Evolutionary conservation across 495 filamentous ascomycete genomes (phyloP).

Genomic region (Glarea lozoyensis): DNA sequence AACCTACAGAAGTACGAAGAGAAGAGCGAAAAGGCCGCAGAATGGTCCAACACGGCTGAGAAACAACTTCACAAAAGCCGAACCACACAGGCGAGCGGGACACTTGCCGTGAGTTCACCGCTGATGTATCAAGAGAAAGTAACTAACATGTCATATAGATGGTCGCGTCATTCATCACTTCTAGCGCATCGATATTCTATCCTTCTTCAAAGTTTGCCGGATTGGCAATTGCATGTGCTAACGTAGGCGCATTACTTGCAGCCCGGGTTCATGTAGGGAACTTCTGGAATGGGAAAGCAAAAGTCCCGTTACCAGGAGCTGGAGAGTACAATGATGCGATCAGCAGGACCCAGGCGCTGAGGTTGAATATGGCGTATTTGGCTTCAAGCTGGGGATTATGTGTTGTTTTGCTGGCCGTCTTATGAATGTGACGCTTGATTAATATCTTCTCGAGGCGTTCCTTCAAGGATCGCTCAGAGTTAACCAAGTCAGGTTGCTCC

Average conservation of each 20-base stretch:
- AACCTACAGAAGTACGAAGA: neutral
- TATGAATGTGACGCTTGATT: too few species aligned
- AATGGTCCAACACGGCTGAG: neutral
- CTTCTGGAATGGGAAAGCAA: slow-evolving; percentile 13
- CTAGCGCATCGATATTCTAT: neutral
- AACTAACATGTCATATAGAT: neutral
- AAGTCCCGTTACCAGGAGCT: slow-evolving; percentile 8
- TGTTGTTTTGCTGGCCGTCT: slow-evolving; percentile 6
- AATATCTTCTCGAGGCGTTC: too few species aligned
- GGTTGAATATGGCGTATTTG: slow-evolving; percentile 12
- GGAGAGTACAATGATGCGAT: slow-evolving; percentile 16
- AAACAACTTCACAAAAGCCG: neutral
- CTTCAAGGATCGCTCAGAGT: too few species aligned
- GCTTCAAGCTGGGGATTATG: slow-evolving; percentile 4
- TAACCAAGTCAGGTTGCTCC: too few species aligned
- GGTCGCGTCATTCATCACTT: neutral
- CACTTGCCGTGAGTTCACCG: neutral
- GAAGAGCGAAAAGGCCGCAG: neutral
- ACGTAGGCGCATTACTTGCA: slow-evolving; percentile 4
- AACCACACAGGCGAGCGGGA: neutral
- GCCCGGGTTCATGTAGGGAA: slow-evolving; percentile 8
- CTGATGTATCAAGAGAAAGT: neutral
- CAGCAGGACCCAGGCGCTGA: slow-evolving; percentile 12
- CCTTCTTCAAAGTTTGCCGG: neutral
- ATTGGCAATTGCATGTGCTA: neutral